Evolutionary conservation across 164 flowering plant genomes (phyloP), one percentile per base, ranked within the genome.

Genomic region (Tetracentron sinense): DNA sequence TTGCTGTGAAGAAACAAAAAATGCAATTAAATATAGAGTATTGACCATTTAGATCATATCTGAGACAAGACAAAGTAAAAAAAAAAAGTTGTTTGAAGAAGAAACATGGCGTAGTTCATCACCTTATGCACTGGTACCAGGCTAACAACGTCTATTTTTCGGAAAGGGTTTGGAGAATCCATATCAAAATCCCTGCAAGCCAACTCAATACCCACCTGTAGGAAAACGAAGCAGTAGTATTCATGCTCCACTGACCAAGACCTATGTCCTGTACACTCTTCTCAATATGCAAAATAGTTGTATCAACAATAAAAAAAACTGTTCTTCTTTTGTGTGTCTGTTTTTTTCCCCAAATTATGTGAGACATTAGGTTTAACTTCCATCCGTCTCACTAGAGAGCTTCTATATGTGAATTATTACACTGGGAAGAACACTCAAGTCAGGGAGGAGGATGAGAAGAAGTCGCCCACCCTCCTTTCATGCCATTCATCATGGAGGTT

Each of bases 71-170:
- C 3, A 25, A 23, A 23, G n/a, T 62, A 26, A 50, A n/a, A n/a
- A n/a, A n/a, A n/a, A n/a, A n/a, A n/a, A n/a, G n/a, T 42, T 30
- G 19, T 12, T 50, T 65, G 17, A 72, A 19, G 49, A 63, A 62
- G 21, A 21, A 38, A 26, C 16, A 53, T 15, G 57, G 29, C 20
- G 49, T 35, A n/a, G 15, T 44, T n/a, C 55, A 61, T 75, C 72
- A 94, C 97, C 98, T 94, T 94, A 71, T 94, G 91, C 70, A 91
- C 97, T 26, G 98, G 98, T 54, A 89, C 82, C 73, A 94, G 70
- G 74, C 97, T 86, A 69, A 88, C 75, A 63, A 91, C 71, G 76
- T 94, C 98, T 64, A 71, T 70, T 69, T 79, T 85, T 53, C 70
- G 72, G 77, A 94, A 94, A 46, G 98, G 98, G 17, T 69, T 72